A percentile compares a stretch with the other conserved stretches of the same genome.
Conservation (phyloP, 2,329 filamentous ascomycete genomes). For the Aspergillus melleus region DNA sequence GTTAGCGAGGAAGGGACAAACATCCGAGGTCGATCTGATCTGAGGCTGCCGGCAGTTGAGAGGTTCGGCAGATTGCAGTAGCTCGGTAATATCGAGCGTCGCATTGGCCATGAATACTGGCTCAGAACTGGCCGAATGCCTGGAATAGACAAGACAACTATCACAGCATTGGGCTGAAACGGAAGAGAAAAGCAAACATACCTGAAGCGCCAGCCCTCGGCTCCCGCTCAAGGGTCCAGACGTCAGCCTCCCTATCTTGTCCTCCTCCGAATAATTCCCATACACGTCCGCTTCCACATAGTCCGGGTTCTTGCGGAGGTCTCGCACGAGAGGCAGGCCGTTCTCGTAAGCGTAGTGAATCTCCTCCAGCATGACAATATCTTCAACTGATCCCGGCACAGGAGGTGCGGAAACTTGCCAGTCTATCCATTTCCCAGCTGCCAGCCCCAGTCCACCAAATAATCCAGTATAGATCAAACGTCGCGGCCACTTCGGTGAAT, state of each 20-base stretch:
- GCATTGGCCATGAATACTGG: neutral
- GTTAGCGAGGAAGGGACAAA: slow-evolving; percentile 14
- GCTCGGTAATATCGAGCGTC: slow-evolving; percentile 2
- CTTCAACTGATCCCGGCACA: slow-evolving; percentile 36
- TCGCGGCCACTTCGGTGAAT: slow-evolving; percentile 35
- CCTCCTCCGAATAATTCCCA: slow-evolving; percentile 34
- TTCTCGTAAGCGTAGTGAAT: slow-evolving; percentile 35
- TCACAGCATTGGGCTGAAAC: slow-evolving; percentile 2
- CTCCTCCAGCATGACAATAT: slow-evolving; percentile 27
- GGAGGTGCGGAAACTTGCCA: slow-evolving; percentile 25
- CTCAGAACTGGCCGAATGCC: neutral
- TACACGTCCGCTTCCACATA: slow-evolving; percentile 43
- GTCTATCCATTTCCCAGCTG: slow-evolving; percentile 25
- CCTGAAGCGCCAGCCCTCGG: slow-evolving; percentile 43
- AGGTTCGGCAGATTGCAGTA: neutral
- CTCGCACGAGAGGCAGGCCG: slow-evolving; percentile 37
- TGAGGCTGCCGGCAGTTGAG: slow-evolving; percentile 12
- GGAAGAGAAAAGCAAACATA: slow-evolving; percentile 23
- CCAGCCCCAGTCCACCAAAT: slow-evolving; percentile 36
- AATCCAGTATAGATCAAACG: slow-evolving; percentile 35
- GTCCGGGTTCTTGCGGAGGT: slow-evolving; percentile 39
- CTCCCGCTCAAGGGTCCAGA: slow-evolving; percentile 42
- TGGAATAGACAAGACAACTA: neutral
- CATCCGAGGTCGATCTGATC: slow-evolving; percentile 19
- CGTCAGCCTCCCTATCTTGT: slow-evolving; percentile 37